A percentile compares a stretch with the other conserved stretches of the same genome.
Evolutionary conservation across 306 rosid species (phyloP).

Genomic region (Delonix regia): DNA sequence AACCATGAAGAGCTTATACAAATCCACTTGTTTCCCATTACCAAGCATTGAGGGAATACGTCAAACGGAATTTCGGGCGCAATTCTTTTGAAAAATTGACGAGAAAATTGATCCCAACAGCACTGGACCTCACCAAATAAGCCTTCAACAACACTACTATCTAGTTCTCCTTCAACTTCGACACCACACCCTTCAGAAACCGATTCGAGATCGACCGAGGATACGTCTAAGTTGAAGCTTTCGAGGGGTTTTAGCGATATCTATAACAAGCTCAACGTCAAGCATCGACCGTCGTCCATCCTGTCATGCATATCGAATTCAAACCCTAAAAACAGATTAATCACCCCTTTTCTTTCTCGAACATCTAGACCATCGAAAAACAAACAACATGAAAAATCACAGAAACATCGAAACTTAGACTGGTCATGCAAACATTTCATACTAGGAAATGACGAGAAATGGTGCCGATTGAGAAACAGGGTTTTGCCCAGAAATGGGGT

Average conservation of each 20-base stretch:
- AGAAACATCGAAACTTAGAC: neutral
- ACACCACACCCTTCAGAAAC: conserved; percentile 2
- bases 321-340: conserved; percentile 42
- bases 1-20: conserved; percentile 70
- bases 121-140: conserved; percentile 40
- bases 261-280: conserved; percentile 37
- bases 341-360: neutral
- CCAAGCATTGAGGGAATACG: conserved; percentile 52
- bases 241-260: conserved; percentile 32
- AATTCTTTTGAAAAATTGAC: conserved; percentile 37
- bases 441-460: conserved; percentile 28
- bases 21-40: conserved; percentile 57
- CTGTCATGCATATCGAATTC: conserved; percentile 53
- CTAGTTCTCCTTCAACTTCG: conserved; percentile 31
- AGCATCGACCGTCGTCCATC: conserved; percentile 58
- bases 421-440: conserved; percentile 13
- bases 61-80: conserved; percentile 16
- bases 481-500: conserved; percentile 15
- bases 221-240: conserved; percentile 30
- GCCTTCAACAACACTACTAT: conserved; percentile 20
- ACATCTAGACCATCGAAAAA: neutral
- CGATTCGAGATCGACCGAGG: conserved; percentile 34
- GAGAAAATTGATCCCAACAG: conserved; percentile 47
- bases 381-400: neutral
- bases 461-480: conserved; percentile 44